Evolutionary conservation across 148 eudicot species (phyloP).

Genomic region (Rhododendron mucronatum): DNA sequence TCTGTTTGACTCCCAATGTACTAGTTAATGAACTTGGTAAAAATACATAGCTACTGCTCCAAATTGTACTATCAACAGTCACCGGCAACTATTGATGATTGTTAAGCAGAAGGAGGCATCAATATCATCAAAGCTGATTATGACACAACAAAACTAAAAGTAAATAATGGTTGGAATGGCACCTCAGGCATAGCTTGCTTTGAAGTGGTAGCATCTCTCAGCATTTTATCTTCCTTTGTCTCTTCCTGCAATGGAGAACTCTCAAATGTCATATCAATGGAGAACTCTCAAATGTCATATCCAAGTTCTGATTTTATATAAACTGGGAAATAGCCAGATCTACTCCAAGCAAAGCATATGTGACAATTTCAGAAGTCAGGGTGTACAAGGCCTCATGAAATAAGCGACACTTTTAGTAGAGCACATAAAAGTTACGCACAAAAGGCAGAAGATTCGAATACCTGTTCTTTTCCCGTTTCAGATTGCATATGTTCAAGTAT

Average conservation of each 20-base stretch:
- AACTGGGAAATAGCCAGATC: background rate
- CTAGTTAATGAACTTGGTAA: background rate
- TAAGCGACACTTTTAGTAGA: background rate
- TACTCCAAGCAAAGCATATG: background rate
- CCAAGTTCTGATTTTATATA: background rate
- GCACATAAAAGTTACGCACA: background rate
- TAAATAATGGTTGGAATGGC: constrained; percentile 2
- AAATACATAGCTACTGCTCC: background rate
- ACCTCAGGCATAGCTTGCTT: constrained; percentile 58
- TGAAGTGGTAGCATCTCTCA: constrained; percentile 28
- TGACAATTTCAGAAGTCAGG: background rate
- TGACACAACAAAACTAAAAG: background rate
- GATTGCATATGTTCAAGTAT: constrained; percentile 62
- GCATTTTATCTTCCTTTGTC: constrained; percentile 24
- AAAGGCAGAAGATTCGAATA: constrained; percentile 16
- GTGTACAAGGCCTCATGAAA: background rate
- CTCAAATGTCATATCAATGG: constrained; percentile 2
- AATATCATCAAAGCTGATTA: background rate
- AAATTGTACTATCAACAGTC: background rate
- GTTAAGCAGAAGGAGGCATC: background rate
- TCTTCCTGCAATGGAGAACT: constrained; percentile 37
- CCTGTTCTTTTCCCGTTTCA: constrained; percentile 55
- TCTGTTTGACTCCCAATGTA: background rate
- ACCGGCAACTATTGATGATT: background rate
- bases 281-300: background rate